Evolutionary conservation across 768 basidiomycete genomes (phyloP).

Genomic region (Collybiopsis luxurians): DNA sequence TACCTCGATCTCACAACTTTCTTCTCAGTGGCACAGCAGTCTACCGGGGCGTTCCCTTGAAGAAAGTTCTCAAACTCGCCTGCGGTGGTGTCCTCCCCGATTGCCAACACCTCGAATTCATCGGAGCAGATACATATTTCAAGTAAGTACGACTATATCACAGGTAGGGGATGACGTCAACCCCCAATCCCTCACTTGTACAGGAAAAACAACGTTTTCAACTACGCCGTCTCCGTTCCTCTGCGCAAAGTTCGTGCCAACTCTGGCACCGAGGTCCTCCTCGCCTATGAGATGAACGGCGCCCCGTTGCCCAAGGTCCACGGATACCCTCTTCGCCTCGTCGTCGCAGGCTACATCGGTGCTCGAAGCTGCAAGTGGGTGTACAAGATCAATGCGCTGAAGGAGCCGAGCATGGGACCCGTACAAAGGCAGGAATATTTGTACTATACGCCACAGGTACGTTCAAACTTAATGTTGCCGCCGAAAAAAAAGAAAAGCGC

Average conservation of each 20-base stretch:
- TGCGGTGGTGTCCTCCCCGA: constrained; percentile 49
- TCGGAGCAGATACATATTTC: constrained; percentile 58
- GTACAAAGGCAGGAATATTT: constrained; percentile 53
- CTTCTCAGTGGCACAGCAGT: constrained; percentile 44
- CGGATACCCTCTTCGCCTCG: constrained; percentile 46
- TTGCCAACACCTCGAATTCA: constrained; percentile 50
- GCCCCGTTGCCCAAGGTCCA: constrained; percentile 49
- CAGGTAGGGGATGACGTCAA: too few species aligned
- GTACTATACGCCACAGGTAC: constrained; percentile 43
- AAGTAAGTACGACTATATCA: constrained; percentile 38
- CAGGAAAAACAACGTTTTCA: constrained; percentile 33
- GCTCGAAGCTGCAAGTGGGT: constrained; percentile 56
- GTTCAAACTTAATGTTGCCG: too few species aligned
- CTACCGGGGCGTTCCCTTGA: constrained; percentile 50
- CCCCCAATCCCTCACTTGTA: too few species aligned
- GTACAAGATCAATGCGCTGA: constrained; percentile 47
- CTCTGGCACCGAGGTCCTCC: constrained; percentile 39
- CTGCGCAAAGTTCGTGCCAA: constrained; percentile 44
- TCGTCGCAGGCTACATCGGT: constrained; percentile 54
- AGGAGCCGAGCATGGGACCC: constrained; percentile 47
- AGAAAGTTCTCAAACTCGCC: constrained; percentile 50
- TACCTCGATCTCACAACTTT: neutral
- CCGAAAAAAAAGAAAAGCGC: too few species aligned
- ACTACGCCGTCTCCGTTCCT: constrained; percentile 47
- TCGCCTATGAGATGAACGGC: constrained; percentile 55